Evolutionary conservation across 2,329 filamentous ascomycete species (phyloP), one percentile per base, ranked within the genome.

Genomic region (Cercospora sp.): DNA sequence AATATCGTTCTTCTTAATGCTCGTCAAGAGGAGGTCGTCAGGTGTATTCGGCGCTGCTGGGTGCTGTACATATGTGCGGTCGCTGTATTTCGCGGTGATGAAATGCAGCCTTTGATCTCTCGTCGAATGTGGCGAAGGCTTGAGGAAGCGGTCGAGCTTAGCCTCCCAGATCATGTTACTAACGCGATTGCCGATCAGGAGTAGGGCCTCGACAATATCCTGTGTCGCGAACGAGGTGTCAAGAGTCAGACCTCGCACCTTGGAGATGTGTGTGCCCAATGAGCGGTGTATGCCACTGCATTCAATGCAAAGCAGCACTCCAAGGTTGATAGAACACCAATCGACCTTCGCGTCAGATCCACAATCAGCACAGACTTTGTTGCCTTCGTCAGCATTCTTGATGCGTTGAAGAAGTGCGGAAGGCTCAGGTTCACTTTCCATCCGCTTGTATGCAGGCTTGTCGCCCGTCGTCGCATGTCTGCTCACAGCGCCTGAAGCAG

Each of bases 111-210:
- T 88, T 79, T 97, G 92, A 78, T 99, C 95, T 48, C 95, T 88
- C 5, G 89, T 94, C 26, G 94, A 92, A 73, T 90, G 89, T 0
- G 92, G 86, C 0, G 84, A 83, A 4, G 93, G 93, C 77, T 97
- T 98, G 57, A 87, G 76, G 5, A 86, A 82, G 26, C 86, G 86
- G 67, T 97, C 93, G 26, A 98, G 84, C 69, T 83, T 91, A 13
- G 93, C 90, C 82, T 99, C 95, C 93, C 94, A 99, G 20, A 99
- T 86, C 90, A 94, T 94, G 80, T 99, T 99, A 74, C 94, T 95
- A 62, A 97, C 89, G 61, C 94, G 89, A 78, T 99, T 99, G 70
- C 96, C 96, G 70, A 99, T 89, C 67, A 94, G 89, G 67, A 97
- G 84, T 51, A 99, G 86, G 59, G 99, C 86, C 77, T 99, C 96